Conservation (phyloP, 495 filamentous ascomycete genomes). For the Tuber magnatum region DNA sequence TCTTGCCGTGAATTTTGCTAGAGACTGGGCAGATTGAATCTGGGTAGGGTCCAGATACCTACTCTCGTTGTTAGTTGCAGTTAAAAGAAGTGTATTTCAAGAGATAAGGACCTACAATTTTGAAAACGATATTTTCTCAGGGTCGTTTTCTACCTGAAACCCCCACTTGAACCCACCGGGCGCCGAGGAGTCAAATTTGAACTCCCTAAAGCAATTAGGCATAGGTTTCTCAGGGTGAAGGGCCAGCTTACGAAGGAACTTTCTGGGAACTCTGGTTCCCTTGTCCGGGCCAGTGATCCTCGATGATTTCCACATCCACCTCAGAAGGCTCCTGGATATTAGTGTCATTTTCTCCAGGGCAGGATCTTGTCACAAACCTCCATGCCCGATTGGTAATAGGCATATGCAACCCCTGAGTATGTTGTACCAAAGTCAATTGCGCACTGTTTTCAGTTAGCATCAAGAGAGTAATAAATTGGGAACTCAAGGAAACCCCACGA, state of each 20-base stretch:
- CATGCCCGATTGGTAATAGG: slow-evolving; percentile 4
- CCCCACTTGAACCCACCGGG: slow-evolving; percentile 29
- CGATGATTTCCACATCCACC: not conserved
- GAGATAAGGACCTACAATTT: slow-evolving; percentile 17
- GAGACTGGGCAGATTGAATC: not conserved
- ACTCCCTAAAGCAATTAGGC: slow-evolving; percentile 8
- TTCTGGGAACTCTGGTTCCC: not conserved
- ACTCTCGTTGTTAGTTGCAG: not conserved
- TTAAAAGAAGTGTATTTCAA: not conserved
- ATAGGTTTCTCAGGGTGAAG: not conserved
- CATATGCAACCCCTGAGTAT: slow-evolving; percentile 18
- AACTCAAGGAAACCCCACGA: not conserved
- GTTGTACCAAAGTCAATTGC: slow-evolving; percentile 30
- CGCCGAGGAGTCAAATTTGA: slow-evolving; percentile 20
- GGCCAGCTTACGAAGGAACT: not conserved
- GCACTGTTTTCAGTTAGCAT: not conserved
- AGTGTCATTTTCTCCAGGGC: not conserved
- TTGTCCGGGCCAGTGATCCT: not conserved
- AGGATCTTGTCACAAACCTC: not conserved
- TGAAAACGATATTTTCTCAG: slow-evolving; percentile 27
- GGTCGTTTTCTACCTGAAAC: slow-evolving; percentile 23
- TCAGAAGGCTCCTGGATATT: not conserved
- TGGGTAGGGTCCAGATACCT: not conserved
- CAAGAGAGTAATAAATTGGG: not conserved
- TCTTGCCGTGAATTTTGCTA: not conserved